Evolutionary conservation across 139 green algal genomes (phyloP).

Genomic region (Asterochloris erici): DNA sequence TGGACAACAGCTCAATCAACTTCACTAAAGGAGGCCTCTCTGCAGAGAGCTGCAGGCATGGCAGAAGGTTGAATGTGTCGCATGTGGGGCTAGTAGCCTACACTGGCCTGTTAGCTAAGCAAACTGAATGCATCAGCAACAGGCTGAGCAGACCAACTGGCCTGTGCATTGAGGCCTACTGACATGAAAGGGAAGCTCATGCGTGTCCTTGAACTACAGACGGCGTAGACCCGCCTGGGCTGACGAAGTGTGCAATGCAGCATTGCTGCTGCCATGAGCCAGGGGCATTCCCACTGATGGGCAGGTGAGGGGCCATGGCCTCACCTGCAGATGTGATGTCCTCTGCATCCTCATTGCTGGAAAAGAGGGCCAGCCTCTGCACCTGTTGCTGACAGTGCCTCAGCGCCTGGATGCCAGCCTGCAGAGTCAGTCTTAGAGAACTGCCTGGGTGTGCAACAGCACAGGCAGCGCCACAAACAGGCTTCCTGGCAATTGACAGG

Average conservation of each 20-base stretch:
- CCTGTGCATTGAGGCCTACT: background rate
- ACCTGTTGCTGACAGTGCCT: conserved; percentile 7
- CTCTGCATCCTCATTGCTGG: conserved; percentile 69
- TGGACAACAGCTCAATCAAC: too few relatives aligned
- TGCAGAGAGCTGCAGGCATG: too few relatives aligned
- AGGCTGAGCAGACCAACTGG: background rate
- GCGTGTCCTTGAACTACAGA: too few relatives aligned
- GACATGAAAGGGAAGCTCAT: background rate
- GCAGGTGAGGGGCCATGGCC: too few relatives aligned
- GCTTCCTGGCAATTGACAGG: background rate
- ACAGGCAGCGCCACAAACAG: background rate
- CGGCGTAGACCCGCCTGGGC: too few relatives aligned
- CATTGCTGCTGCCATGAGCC: too few relatives aligned
- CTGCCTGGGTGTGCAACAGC: background rate
- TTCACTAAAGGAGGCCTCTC: too few relatives aligned
- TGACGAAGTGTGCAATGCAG: too few relatives aligned
- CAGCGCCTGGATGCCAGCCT: background rate
- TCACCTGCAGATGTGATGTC: conserved; percentile 53
- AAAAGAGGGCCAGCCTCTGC: conserved; percentile 57
- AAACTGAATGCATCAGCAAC: background rate
- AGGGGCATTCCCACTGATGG: too few relatives aligned
- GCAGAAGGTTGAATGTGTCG: too few relatives aligned
- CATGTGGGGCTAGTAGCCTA: too few relatives aligned
- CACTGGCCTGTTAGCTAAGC: background rate
- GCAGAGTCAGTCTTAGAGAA: background rate